phyloP scores from a whole-genome alignment of 257 asterid species.

The Solanum paucissectum region DNA sequence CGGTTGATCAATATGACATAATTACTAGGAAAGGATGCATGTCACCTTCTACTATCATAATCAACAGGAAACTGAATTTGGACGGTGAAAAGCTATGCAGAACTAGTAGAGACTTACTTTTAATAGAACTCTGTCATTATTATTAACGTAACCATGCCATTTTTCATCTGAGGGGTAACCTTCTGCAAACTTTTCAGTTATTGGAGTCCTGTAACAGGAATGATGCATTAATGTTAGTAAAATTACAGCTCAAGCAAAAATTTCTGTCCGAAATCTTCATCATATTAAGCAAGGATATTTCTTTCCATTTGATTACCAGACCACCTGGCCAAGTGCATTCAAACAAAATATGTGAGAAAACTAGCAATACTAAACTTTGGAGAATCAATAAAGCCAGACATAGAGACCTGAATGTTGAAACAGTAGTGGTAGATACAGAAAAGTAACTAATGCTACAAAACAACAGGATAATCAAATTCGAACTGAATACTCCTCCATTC shows the following conservation, averaged over 20 bases:
- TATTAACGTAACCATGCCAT: constrained; percentile 80
- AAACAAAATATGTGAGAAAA: background rate
- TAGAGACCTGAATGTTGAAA: background rate
- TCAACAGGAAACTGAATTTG: background rate
- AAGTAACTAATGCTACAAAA: background rate
- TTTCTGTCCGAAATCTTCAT: background rate
- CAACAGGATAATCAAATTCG: background rate
- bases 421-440: background rate
- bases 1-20: background rate
- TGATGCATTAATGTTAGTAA: constrained; percentile 1
- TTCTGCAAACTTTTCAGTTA: constrained; percentile 37
- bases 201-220: constrained; percentile 57
- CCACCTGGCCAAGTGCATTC: background rate
- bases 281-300: background rate
- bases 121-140: constrained; percentile 77
- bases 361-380: background rate
- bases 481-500: background rate
- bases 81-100: background rate
- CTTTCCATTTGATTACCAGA: background rate
- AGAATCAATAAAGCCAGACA: background rate
- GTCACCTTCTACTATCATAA: background rate
- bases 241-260: background rate
- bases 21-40: background rate
- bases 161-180: constrained; percentile 72
- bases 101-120: constrained; percentile 39